Evolutionary conservation across 108 stramenopile genomes (phyloP).

Genomic region (Nitzschia sp.): DNA sequence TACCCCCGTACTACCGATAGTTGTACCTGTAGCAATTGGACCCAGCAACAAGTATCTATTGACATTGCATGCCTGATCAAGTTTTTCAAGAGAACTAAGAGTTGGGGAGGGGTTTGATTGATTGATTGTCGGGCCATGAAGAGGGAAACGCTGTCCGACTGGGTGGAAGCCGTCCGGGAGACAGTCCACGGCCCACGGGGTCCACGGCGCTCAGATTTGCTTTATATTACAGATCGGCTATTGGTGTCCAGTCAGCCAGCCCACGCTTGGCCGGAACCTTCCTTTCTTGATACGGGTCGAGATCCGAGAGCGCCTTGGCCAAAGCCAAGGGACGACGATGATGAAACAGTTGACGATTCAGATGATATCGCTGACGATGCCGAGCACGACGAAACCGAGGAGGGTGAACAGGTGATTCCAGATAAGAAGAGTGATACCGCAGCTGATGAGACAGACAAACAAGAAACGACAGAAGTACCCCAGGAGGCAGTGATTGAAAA

Average conservation of each 20-base stretch:
- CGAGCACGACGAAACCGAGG: neutral
- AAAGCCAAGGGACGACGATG: conserved; percentile 6
- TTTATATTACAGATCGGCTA: conserved; percentile 61
- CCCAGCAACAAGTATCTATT: neutral
- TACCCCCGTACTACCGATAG: too few relatives aligned
- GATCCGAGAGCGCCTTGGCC: conserved; percentile 6
- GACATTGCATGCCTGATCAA: too few relatives aligned
- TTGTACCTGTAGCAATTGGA: neutral
- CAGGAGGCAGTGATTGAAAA: too few relatives aligned
- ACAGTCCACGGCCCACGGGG: neutral
- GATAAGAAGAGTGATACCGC: neutral
- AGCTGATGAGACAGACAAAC: too few relatives aligned
- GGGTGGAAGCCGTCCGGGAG: neutral
- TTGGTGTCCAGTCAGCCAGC: conserved; percentile 57
- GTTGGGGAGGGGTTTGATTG: neutral
- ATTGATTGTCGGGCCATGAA: neutral
- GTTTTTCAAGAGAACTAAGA: too few relatives aligned
- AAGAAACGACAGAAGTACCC: too few relatives aligned
- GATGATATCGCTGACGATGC: neutral
- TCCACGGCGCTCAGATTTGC: conserved; percentile 38
- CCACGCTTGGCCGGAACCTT: conserved; percentile 10
- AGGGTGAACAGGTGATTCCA: neutral
- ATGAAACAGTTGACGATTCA: neutral
- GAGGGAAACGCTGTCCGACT: neutral
- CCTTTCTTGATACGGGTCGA: conserved; percentile 26